Base-by-base conservation (phyloP, 2,329 filamentous ascomycete genomes). In the Xylaria multiplex region DNA sequence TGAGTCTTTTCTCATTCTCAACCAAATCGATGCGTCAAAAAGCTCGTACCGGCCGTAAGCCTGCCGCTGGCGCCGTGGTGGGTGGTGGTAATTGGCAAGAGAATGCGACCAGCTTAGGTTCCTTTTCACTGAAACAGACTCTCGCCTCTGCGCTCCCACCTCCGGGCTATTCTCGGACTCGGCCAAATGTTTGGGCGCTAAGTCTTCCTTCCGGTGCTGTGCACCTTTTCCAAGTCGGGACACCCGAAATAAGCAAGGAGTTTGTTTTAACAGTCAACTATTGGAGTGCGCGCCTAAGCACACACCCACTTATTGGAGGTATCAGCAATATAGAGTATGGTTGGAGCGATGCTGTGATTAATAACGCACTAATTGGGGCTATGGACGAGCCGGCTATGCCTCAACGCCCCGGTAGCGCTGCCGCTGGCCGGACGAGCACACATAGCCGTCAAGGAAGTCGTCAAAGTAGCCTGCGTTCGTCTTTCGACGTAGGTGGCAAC, bases 71-170 rank as follows among this genome's bases (percentile, higher is more conserved):
- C 9, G 89, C 88, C 13, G 87, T 90, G 6, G 96, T 98, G 2
- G 96, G 96, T 70, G 96, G 96, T 67, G 96, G 96, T 27, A 98
- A 99, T 78, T 99, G 96, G 96, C 95, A 95, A 78, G 94, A 97
- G 72, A 98, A 97, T 76, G 96, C 96, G 5, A 93, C 97, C 70
- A 93, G 90, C 70, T 84, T 97, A 9, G 94, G 93, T 73, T 91
- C 90, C 22, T 98, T 97, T 78, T 89, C 91, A 49, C 87, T 99
- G 7, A 88, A 94, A 22, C 94, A 98, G 77, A 96, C 94, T 0
- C 91, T 98, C 70, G 96, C 96, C 11, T 97, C 93, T 62, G 89
- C 91, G 0, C 86, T 99, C 14, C 96, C 96, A 8, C 87, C 93
- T 0, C 95, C 96, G 0, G 96, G 96, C 11, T 98, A 98, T 79